phyloP scores from a whole-genome alignment of 345 rosid species.

The Eucalyptus sideroxylon region DNA sequence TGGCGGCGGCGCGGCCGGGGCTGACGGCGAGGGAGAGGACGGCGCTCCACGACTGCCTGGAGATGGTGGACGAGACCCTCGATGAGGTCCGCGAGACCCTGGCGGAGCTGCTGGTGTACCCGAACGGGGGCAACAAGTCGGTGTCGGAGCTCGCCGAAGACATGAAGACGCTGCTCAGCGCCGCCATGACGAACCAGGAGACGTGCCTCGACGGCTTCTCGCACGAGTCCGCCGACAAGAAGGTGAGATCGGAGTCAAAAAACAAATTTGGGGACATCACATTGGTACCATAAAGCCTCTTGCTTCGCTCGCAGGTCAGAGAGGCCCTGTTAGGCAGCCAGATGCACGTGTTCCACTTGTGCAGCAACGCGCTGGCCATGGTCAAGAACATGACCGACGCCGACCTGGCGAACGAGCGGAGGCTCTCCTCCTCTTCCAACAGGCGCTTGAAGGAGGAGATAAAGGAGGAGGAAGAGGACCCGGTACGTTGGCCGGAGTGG shows the following conservation, averaged over 20 bases:
- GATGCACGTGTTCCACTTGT: conserved; percentile 8
- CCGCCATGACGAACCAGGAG: conserved; percentile 59
- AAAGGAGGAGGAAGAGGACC: not conserved
- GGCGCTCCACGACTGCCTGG: conserved; percentile 53
- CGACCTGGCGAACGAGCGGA: conserved; percentile 5
- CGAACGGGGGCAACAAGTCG: conserved; percentile 3
- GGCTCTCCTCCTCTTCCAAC: not conserved
- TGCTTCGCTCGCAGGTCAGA: not conserved
- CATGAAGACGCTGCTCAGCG: conserved; percentile 33
- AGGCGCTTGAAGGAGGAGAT: not conserved
- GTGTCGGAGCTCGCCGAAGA: conserved; percentile 1
- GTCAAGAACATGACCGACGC: conserved; percentile 31
- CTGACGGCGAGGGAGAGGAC: conserved; percentile 30
- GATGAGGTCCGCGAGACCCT: conserved; percentile 27
- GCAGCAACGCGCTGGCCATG: conserved; percentile 39
- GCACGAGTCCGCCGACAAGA: conserved; percentile 12
- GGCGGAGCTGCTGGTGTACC: conserved; percentile 10
- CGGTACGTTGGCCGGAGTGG: conserved; percentile 65
- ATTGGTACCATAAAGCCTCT: not conserved
- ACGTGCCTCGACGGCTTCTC: conserved; percentile 62
- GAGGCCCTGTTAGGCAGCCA: conserved; percentile 13
- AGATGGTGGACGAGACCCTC: conserved; percentile 36
- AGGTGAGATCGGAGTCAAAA: conserved; percentile 1
- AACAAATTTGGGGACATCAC: not conserved
- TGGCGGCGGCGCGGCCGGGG: not conserved